These are phyloP conservation scores for Aureobasidium lini DNA, from an alignment of 2,329 filamentous ascomycete species.

Conservation along the genomic window DNA sequence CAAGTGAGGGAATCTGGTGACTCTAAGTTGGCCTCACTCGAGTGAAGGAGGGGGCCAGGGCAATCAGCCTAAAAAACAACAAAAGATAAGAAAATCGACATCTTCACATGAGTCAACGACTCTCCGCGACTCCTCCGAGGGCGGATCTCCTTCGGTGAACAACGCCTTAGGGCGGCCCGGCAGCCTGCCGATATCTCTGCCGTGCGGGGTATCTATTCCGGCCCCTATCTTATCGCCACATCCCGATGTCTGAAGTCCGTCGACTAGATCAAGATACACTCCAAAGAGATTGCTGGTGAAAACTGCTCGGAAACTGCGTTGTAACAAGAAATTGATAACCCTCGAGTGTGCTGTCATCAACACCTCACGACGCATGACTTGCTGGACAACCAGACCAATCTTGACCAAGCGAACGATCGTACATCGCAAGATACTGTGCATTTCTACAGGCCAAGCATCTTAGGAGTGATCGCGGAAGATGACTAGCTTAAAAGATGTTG, in stretches of 20 bases:
- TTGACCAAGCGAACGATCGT: too few relatives aligned
- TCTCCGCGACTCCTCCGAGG: not conserved
- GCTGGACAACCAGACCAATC: too few relatives aligned
- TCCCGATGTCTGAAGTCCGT: not conserved
- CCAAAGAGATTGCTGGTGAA: too few relatives aligned
- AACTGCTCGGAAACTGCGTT: too few relatives aligned
- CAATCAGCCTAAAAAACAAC: constrained; percentile 10
- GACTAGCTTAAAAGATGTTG: too few relatives aligned
- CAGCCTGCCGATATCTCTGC: not conserved
- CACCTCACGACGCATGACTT: too few relatives aligned
- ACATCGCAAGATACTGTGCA: too few relatives aligned
- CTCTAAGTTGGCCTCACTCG: not conserved
- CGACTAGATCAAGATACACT: too few relatives aligned
- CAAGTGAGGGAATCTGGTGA: not conserved
- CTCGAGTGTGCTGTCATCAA: too few relatives aligned
- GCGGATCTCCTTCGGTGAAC: not conserved
- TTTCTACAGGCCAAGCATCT: too few relatives aligned
- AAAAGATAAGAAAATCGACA: not conserved
- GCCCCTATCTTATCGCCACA: not conserved
- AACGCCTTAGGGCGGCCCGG: not conserved
- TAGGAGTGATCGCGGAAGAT: too few relatives aligned
- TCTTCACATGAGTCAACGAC: constrained; percentile 1
- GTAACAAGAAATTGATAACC: too few relatives aligned
- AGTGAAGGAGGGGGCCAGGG: not conserved
- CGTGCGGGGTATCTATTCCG: not conserved